A percentile compares a stretch with the other conserved stretches of the same genome.
phyloP scores from a whole-genome alignment of 2,329 filamentous ascomycete genomes.

The Aureobasidium sp. region DNA sequence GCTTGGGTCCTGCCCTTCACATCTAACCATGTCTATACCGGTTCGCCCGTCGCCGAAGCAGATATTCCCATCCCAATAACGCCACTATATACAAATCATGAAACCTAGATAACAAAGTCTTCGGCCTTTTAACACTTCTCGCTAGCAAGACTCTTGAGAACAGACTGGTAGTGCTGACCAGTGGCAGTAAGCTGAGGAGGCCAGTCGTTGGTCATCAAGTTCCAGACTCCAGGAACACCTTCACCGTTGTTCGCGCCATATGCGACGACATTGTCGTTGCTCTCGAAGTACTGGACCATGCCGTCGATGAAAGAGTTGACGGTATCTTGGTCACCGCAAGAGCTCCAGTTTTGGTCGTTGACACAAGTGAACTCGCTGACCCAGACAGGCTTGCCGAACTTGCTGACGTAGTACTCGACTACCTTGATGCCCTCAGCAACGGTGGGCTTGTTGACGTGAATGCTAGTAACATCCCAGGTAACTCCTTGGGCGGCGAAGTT shows the following conservation, averaged over 20 bases:
- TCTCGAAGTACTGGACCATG: slow-evolving; percentile 22
- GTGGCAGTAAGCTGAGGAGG: slow-evolving; percentile 12
- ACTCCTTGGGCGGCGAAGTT: slow-evolving; percentile 19
- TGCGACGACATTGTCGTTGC: slow-evolving; percentile 22
- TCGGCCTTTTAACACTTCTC: neutral
- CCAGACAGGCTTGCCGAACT: slow-evolving; percentile 25
- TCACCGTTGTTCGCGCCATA: slow-evolving; percentile 25
- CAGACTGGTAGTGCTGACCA: slow-evolving; percentile 12
- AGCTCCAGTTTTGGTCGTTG: slow-evolving; percentile 19
- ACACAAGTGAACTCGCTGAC: slow-evolving; percentile 25
- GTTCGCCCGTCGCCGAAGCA: neutral
- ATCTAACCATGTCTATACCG: neutral
- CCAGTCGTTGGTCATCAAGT: slow-evolving; percentile 8
- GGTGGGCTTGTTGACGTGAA: slow-evolving; percentile 26
- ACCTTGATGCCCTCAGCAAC: slow-evolving; percentile 21
- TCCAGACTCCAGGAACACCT: slow-evolving; percentile 17
- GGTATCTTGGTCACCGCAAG: slow-evolving; percentile 22
- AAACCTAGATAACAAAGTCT: neutral
- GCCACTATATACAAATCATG: neutral
- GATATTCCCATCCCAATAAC: neutral
- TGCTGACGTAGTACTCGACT: slow-evolving; percentile 23
- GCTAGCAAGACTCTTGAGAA: slow-evolving; percentile 6
- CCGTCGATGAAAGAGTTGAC: slow-evolving; percentile 23
- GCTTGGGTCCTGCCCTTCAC: neutral
- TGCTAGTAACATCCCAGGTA: slow-evolving; percentile 24